Evolutionary conservation across 2,329 filamentous ascomycete species (phyloP), one percentile per base, ranked within the genome.

Genomic region (Botrytis cinerea): DNA sequence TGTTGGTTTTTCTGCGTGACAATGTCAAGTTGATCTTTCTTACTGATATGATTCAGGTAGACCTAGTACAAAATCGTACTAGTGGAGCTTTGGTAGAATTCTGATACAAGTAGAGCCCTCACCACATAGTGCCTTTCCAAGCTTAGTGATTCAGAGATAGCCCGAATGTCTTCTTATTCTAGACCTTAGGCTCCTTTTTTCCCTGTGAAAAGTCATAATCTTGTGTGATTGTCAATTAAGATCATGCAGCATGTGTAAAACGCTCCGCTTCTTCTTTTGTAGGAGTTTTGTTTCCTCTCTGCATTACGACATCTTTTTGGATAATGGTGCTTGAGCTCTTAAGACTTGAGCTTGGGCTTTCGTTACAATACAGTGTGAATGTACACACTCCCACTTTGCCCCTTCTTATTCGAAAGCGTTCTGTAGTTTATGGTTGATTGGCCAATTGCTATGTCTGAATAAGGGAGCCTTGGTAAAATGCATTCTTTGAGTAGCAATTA

Each of bases 401-500:
- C n/a, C 6, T 28, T 28, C n/a, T 2, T 0, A 54, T 28, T 7
- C 12, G n/a, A 28, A 54, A 54, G 6, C 14, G n/a, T 4, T 28
- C 28, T n/a, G n/a, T 18, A 54, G 8, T 54, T 4, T 3, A 28
- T 18, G 6, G 14, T 28, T 28, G n/a, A 18, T 57, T 45, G 18
- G 14, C 4, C n/a, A 9, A n/a, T 32, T 28, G 7, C 4, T 1
- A n/a, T 57, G 8, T 9, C 4, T n/a, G 48, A 2, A 5, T 1
- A 25, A 16, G 14, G 2, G 2, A 28, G 51, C n/a, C n/a, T 32
- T 18, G 14, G 6, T 28, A 32, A 8, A n/a, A 57, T 18, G 14
- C 5, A 57, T 57, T n/a, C 10, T n/a, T 51, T 51, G 6, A 6
- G 28, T 18, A 16, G 2, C n/a, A 28, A 16, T 32, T 18, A 9